Percentiles rank a stretch among this genome's conserved stretches.
phyloP scores from a whole-genome alignment of 495 filamentous ascomycete species.

The Aspergillus haitiensis region DNA sequence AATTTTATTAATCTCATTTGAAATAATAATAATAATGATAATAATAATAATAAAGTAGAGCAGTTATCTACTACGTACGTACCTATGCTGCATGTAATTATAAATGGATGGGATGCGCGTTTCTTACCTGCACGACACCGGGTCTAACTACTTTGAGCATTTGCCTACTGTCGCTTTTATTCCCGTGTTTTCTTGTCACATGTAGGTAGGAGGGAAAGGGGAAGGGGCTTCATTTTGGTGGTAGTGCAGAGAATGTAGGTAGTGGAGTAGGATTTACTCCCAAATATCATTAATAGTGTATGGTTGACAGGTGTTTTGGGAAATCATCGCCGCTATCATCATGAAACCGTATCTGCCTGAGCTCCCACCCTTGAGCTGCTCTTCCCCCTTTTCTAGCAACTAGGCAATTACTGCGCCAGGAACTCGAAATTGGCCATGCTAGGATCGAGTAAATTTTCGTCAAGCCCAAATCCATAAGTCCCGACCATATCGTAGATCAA shows the following conservation, averaged over 20 bases:
- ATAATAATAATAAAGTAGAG: neutral
- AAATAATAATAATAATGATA: neutral
- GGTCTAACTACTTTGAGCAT: neutral
- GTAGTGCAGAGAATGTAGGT: too few relatives aligned
- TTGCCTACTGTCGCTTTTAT: neutral
- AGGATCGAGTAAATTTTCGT: slow-evolving; percentile 49
- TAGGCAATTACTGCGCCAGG: slow-evolving; percentile 34
- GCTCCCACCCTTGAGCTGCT: too few relatives aligned
- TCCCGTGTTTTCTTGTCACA: too few relatives aligned
- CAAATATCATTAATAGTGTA: too few relatives aligned
- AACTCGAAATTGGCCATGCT: slow-evolving; percentile 51
- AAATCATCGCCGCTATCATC: too few relatives aligned
- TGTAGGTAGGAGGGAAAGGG: too few relatives aligned
- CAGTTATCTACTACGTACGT: neutral
- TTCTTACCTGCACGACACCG: neutral
- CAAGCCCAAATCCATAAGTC: slow-evolving; percentile 50
- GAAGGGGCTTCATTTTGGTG: too few relatives aligned
- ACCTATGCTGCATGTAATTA: neutral
- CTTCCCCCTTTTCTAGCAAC: too few relatives aligned
- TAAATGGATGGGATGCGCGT: neutral
- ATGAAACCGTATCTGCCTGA: too few relatives aligned
- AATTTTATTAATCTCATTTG: neutral
- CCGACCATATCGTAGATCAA: slow-evolving; percentile 53
- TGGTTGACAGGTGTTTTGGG: too few relatives aligned
- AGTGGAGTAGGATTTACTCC: too few relatives aligned